phyloP scores from a whole-genome alignment of 2,329 filamentous ascomycete genomes.

The Colletotrichum sidae region DNA sequence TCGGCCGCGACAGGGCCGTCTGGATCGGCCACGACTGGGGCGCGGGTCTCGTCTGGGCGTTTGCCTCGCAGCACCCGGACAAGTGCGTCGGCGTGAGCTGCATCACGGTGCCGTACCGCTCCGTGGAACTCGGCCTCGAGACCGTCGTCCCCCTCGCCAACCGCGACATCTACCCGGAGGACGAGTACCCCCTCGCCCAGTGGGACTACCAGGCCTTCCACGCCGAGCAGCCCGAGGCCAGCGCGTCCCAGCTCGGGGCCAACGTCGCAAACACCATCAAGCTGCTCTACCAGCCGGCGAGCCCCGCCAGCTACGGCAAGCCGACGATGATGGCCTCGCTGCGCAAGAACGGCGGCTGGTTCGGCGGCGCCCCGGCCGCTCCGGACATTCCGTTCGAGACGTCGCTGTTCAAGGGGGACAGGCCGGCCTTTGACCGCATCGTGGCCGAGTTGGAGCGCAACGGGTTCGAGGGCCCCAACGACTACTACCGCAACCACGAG shows the following conservation, averaged over 20 bases:
- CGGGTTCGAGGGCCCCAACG: constrained; percentile 67
- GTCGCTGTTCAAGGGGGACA: constrained; percentile 11
- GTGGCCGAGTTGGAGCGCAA: constrained; percentile 92
- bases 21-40: constrained; percentile 62
- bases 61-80: constrained; percentile 45
- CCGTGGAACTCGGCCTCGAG: constrained; percentile 54
- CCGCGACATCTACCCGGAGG: constrained; percentile 57
- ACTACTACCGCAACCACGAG: constrained; percentile 54
- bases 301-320: constrained; percentile 15
- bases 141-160: constrained; percentile 50
- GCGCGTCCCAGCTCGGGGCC: constrained; percentile 36
- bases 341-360: constrained; percentile 39
- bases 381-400: constrained; percentile 17
- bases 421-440: constrained; percentile 75
- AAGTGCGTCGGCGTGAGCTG: constrained; percentile 41
- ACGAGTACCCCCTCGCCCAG: constrained; percentile 50
- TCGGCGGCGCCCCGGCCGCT: constrained; percentile 17
- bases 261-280: constrained; percentile 38
- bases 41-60: constrained; percentile 41
- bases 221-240: constrained; percentile 42
- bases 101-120: constrained; percentile 54
- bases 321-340: constrained; percentile 12
- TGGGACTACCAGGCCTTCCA: constrained; percentile 47
- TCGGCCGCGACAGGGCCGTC: constrained; percentile 51
- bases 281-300: constrained; percentile 19